Percentiles rank a stretch among this genome's conserved stretches.
These are phyloP conservation scores for Citrus australasica DNA, from an alignment of 345 rosid genomes.

Conservation along the genomic window DNA sequence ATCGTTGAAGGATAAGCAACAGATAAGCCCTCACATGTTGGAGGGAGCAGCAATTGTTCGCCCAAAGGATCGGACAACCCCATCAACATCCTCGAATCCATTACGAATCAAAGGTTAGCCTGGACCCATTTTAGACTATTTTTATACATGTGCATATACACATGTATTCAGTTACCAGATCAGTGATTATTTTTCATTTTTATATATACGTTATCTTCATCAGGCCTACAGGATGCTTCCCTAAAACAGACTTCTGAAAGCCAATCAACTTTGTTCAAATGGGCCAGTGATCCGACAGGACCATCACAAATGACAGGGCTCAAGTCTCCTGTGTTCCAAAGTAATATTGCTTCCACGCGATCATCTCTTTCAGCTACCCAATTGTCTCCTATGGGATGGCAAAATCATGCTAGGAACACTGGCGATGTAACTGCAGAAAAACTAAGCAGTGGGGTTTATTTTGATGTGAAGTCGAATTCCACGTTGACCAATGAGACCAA, in stretches of 20 bases:
- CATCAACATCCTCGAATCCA: constrained; percentile 32
- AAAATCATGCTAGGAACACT: constrained; percentile 24
- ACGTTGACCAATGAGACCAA: constrained; percentile 30
- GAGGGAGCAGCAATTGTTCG: constrained; percentile 35
- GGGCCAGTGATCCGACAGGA: constrained; percentile 28
- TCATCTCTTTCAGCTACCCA: constrained; percentile 37
- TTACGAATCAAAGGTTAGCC: constrained; percentile 53
- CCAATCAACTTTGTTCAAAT: constrained; percentile 36
- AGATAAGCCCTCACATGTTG: constrained; percentile 21
- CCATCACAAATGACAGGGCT: constrained; percentile 25
- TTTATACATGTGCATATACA: not conserved
- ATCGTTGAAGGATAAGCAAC: constrained; percentile 35
- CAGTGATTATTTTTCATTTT: constrained; percentile 15
- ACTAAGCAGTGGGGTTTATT: constrained; percentile 24
- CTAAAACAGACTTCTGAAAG: constrained; percentile 34
- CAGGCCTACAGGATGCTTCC: constrained; percentile 39
- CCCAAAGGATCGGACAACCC: constrained; percentile 36
- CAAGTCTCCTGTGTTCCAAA: constrained; percentile 32
- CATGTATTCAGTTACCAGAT: not conserved
- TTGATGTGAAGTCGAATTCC: constrained; percentile 30
- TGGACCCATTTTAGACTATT: constrained; percentile 9
- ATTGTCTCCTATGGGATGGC: constrained; percentile 18
- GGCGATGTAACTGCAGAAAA: constrained; percentile 27
- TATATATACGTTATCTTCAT: constrained; percentile 18
- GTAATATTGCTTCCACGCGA: constrained; percentile 23